phyloP scores from a whole-genome alignment of 257 asterid genomes.

The Jacaranda copaia region DNA sequence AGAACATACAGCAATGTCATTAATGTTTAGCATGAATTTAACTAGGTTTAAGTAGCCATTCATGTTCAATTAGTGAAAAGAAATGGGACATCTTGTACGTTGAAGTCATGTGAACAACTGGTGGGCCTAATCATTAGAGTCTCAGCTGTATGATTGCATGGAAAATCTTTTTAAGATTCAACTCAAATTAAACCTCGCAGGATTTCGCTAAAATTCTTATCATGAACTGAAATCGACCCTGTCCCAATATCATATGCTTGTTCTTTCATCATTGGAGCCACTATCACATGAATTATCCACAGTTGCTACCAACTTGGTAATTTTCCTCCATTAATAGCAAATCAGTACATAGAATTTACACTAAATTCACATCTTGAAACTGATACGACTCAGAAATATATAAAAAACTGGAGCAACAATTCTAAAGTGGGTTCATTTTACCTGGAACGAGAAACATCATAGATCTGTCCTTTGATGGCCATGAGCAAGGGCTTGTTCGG shows the following conservation, averaged over 20 bases:
- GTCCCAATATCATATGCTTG: not conserved
- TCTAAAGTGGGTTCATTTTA: conserved; percentile 27
- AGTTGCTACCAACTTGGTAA: not conserved
- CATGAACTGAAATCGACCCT: not conserved
- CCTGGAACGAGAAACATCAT: conserved; percentile 92
- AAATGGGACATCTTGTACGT: not conserved
- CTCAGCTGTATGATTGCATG: not conserved
- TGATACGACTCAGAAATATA: not conserved
- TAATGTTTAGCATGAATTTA: not conserved
- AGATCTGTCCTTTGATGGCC: conserved; percentile 93
- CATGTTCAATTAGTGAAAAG: no score
- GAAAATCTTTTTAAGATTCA: not conserved
- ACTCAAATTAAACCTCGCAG: no score
- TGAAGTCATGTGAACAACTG: not conserved
- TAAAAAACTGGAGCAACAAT: not conserved
- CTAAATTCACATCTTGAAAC: conserved; percentile 18
- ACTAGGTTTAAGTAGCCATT: not conserved
- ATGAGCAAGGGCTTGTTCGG: conserved; percentile 80
- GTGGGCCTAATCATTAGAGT: not conserved
- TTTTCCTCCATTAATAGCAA: not conserved
- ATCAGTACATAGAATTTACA: not conserved
- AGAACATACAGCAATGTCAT: not conserved
- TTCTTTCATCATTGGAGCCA: not conserved
- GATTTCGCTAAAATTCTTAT: not conserved
- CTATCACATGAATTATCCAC: not conserved